phyloP scores from a whole-genome alignment of 2,329 filamentous ascomycete genomes.

The Fusarium paranaense region DNA sequence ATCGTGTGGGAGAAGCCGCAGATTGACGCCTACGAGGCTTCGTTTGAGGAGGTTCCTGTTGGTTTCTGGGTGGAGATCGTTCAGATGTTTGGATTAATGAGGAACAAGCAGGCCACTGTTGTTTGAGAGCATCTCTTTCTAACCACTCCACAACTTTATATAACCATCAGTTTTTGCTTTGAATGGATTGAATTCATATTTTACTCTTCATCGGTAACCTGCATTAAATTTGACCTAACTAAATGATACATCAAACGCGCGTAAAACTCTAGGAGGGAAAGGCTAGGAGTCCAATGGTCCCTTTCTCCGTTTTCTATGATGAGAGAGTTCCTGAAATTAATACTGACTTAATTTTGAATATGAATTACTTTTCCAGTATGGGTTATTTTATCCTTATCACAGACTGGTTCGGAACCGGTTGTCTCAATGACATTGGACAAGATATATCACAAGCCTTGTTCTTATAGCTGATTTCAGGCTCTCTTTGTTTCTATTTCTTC shows the following conservation, averaged over 20 bases:
- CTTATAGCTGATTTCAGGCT: too few relatives aligned
- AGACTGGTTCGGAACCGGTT: too few relatives aligned
- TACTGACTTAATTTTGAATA: not conserved
- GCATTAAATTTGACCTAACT: not conserved
- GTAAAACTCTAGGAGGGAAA: not conserved
- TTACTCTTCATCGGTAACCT: not conserved
- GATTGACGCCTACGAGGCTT: slow-evolving; percentile 11
- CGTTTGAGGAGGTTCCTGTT: slow-evolving; percentile 4
- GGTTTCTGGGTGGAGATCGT: slow-evolving; percentile 7
- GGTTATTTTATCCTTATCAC: not conserved
- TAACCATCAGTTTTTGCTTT: not conserved
- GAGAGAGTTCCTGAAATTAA: not conserved
- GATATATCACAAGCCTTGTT: not conserved
- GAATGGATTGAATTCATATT: not conserved
- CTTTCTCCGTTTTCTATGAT: not conserved
- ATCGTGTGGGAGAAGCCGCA: slow-evolving; percentile 9
- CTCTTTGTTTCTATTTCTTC: rapidly evolving
- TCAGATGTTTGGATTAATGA: slow-evolving; percentile 12
- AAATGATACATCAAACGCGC: not conserved
- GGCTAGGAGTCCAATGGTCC: not conserved
- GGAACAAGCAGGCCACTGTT: not conserved
- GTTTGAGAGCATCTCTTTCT: not conserved
- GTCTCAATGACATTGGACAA: not conserved
- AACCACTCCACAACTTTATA: not conserved
- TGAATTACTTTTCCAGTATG: not conserved